Conservation (phyloP, 257 asterid species). For the Nicotiana tabacum region DNA sequence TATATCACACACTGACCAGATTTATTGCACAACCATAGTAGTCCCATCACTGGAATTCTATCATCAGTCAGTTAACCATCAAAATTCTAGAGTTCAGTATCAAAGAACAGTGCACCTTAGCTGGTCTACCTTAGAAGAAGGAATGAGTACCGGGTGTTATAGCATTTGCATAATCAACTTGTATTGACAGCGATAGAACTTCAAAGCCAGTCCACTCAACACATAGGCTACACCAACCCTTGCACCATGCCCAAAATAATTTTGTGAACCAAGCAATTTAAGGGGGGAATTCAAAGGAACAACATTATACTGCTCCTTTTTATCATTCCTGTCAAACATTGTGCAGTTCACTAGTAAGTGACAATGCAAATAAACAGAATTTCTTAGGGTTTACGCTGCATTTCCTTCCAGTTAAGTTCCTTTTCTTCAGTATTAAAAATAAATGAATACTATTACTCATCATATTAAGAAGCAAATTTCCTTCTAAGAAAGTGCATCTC, state of each 20-base stretch:
- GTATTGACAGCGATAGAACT: neutral
- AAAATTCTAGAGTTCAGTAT: neutral
- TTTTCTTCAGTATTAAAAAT: neutral
- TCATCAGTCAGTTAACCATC: neutral
- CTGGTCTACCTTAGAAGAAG: neutral
- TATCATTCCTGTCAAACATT: neutral
- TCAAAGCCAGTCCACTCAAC: slow-evolving; percentile 1
- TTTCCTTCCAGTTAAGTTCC: neutral
- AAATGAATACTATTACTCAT: neutral
- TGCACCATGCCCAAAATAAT: neutral
- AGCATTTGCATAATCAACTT: neutral
- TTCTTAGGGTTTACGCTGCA: neutral
- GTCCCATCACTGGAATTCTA: neutral
- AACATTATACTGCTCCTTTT: neutral
- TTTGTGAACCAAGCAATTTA: neutral
- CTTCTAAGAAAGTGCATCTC: neutral
- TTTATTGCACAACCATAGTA: neutral
- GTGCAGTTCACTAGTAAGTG: neutral
- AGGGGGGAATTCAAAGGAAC: neutral
- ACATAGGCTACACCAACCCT: neutral
- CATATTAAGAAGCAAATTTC: neutral
- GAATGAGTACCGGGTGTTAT: neutral
- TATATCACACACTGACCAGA: neutral
- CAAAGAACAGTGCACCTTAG: neutral
- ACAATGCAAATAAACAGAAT: neutral